Conservation (phyloP, 768 basidiomycete species). For the Filobasidium wieringae region DNA sequence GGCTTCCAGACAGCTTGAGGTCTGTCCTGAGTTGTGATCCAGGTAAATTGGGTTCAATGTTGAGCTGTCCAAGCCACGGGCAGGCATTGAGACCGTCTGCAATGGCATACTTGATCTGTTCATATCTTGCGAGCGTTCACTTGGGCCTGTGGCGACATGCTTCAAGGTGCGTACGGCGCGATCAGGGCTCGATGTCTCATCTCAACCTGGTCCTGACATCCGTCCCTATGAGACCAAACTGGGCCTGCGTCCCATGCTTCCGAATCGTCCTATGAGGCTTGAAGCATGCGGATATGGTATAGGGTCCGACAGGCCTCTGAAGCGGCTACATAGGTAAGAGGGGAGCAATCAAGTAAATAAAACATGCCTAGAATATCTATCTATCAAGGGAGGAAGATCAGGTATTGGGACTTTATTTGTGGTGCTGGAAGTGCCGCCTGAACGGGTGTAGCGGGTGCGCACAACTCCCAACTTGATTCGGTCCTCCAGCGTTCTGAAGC, state of each 20-base stretch:
- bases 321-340: not conserved
- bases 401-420: not conserved
- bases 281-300: no score
- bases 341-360: not conserved
- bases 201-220: no score
- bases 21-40: not conserved
- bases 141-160: not conserved
- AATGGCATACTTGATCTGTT: not conserved
- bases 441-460: no score
- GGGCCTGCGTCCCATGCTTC: no score
- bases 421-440: not conserved
- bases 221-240: no score
- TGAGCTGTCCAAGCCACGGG: not conserved
- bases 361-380: not conserved
- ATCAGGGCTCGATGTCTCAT: no score
- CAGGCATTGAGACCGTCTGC: not conserved
- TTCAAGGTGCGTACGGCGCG: conserved; percentile 1
- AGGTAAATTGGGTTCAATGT: not conserved
- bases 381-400: not conserved
- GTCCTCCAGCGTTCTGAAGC: no score
- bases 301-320: not conserved
- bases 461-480: no score
- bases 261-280: no score
- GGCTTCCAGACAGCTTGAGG: not conserved
- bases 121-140: conserved; percentile 1